Conservation (phyloP, 2,329 filamentous ascomycete species). For the Colletotrichum siamense region DNA sequence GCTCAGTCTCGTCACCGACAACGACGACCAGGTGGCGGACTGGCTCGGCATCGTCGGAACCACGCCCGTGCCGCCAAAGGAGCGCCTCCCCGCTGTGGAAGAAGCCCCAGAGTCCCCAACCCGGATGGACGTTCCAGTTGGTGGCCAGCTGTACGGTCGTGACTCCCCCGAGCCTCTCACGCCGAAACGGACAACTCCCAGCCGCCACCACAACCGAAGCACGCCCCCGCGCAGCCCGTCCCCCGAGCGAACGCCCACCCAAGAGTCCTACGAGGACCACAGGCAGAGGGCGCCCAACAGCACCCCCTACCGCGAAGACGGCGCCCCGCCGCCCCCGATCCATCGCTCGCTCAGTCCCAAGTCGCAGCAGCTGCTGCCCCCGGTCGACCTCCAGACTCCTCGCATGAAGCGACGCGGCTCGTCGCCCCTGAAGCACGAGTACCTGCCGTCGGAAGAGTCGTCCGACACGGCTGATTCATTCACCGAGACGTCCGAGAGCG, state of each 20-base stretch:
- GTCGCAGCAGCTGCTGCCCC: conserved; percentile 46
- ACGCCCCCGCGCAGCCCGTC: conserved; percentile 32
- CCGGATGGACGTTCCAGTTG: conserved; percentile 17
- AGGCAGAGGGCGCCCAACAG: conserved; percentile 38
- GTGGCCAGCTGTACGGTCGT: conserved; percentile 7
- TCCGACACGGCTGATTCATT: conserved; percentile 67
- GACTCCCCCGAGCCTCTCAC: conserved; percentile 29
- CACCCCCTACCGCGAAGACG: conserved; percentile 54
- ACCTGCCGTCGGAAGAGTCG: conserved; percentile 79
- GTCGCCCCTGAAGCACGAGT: conserved; percentile 96
- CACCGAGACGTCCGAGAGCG: conserved; percentile 39
- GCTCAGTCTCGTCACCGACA: conserved; percentile 76
- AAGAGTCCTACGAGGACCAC: conserved; percentile 39
- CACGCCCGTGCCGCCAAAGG: conserved; percentile 52
- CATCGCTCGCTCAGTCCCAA: conserved; percentile 52
- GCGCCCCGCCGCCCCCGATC: conserved; percentile 59
- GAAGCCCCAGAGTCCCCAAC: conserved; percentile 23
- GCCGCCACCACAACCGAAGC: conserved; percentile 35
- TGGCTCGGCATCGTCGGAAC: conserved; percentile 83
- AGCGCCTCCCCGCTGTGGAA: conserved; percentile 37
- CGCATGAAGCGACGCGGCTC: conserved; percentile 76
- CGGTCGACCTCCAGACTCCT: conserved; percentile 48
- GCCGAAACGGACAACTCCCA: conserved; percentile 38
- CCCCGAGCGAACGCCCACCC: conserved; percentile 43
- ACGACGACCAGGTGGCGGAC: conserved; percentile 79